These are phyloP conservation scores for Carex kokanica DNA, from an alignment of 176 grass and related monocot genomes.

Conservation along the genomic window DNA sequence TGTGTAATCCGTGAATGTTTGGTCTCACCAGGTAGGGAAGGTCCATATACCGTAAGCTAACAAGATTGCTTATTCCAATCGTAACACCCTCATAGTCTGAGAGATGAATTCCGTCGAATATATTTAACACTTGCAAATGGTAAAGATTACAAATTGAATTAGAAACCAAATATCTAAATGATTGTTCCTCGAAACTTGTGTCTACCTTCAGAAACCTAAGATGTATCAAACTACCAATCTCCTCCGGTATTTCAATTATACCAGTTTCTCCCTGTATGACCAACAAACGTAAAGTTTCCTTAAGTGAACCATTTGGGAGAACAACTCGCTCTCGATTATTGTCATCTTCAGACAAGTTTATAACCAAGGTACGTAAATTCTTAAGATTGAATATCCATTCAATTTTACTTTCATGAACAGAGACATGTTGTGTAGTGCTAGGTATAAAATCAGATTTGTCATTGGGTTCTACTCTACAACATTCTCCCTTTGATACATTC, in stretches of 20 bases:
- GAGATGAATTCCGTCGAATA: too few species aligned
- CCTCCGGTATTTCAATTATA: background rate
- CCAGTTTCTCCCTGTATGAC: background rate
- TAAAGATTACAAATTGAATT: conserved; percentile 11
- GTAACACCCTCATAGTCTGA: background rate
- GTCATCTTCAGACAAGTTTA: background rate
- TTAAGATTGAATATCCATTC: too few species aligned
- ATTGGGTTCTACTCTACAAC: too few species aligned
- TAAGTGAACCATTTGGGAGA: conserved; percentile 1
- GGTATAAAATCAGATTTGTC: too few species aligned
- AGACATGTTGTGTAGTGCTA: too few species aligned
- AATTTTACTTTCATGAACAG: too few species aligned
- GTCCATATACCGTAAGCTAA: conserved; percentile 28
- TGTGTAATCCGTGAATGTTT: background rate
- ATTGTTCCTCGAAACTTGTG: too few species aligned
- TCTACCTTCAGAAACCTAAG: conserved; percentile 25
- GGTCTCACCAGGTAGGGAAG: background rate
- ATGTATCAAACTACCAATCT: conserved; percentile 12
- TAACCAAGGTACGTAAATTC: conserved; percentile 9
- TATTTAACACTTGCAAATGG: conserved; percentile 11
- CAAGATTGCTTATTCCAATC: conserved; percentile 10
- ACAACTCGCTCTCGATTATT: background rate
- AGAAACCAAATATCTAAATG: too few species aligned
- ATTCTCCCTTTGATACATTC: too few species aligned
- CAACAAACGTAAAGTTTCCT: conserved; percentile 32